Evolutionary conservation across 2,329 filamentous ascomycete genomes (phyloP), one percentile per base, ranked within the genome.

Genomic region (Mycosphaerella sp.): DNA sequence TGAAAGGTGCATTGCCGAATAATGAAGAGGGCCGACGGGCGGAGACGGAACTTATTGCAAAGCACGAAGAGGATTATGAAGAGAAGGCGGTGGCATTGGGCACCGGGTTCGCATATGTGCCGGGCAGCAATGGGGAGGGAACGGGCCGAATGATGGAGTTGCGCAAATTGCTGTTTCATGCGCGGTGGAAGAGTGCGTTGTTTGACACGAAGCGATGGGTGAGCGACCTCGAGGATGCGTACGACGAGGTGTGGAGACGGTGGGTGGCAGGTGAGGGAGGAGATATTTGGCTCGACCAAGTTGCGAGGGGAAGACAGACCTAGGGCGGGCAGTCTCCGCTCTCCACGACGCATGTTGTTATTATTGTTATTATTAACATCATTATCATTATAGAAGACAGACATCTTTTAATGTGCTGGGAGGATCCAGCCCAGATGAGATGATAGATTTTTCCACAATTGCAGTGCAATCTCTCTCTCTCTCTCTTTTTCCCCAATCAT

Each of bases 121-220:
- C 71, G 3, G 70, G 46, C 56, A 51, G 56, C 29, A 45, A 64
- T 23, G 66, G 66, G 12, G 48, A 51, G 31, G 64, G 62, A 3
- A 42, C 2, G 65, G 93, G 93, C 1, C 79, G 90, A 53, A 74
- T 98, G 50, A 81, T 83, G 48, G 85, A 95, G 54, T 76, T 98
- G 55, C 82, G 93, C 58, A 86, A 82, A 67, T 75, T 95, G 64
- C 73, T 98, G 9, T 97, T 91, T 74, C 80, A 89, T 58, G 84
- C 82, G 65, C 84, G 92, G 62, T 95, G 89, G 87, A 82, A 77
- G 29, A 95, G 90, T 70, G 87, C 86, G 11, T 76, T 98, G 42
- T 98, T 98, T 69, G 84, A 98, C 71, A 98, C 93, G 5, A 81
- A 78, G 63, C 80, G 93, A 62, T 98, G 93, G 93, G 92, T 97